These are phyloP conservation scores for Xylaria arbuscula DNA, from an alignment of 2,329 filamentous ascomycete genomes.

Conservation along the genomic window DNA sequence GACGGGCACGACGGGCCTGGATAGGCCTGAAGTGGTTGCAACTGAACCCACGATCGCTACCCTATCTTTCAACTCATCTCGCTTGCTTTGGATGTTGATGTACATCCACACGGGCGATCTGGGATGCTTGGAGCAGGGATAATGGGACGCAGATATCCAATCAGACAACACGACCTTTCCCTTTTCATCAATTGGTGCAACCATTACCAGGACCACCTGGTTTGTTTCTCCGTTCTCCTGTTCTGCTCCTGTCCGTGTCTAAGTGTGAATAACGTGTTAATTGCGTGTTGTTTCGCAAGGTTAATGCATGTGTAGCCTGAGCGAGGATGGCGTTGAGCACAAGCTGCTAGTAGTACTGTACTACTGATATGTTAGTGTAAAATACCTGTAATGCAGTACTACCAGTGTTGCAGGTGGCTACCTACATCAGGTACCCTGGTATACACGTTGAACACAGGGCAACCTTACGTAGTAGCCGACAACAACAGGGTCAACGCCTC, in stretches of 20 bases:
- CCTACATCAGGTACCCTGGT: no score
- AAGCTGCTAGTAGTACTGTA: not conserved
- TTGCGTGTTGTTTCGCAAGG: slow-evolving; percentile 21
- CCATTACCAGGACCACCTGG: slow-evolving; percentile 20
- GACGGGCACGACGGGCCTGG: not conserved
- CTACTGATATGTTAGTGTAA: no score
- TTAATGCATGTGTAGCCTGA: not conserved
- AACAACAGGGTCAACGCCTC: no score
- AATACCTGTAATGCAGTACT: no score
- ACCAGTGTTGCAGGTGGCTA: no score
- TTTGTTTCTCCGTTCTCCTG: not conserved
- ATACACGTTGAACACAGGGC: no score
- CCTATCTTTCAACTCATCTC: slow-evolving; percentile 44
- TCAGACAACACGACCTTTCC: slow-evolving; percentile 33
- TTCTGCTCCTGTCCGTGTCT: slow-evolving; percentile 10
- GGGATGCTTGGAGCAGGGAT: slow-evolving; percentile 34
- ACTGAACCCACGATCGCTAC: slow-evolving; percentile 24
- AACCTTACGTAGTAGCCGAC: no score
- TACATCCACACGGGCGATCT: not conserved
- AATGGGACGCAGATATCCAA: slow-evolving; percentile 40
- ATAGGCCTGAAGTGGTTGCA: slow-evolving; percentile 14
- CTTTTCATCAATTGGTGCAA: slow-evolving; percentile 33
- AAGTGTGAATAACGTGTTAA: slow-evolving; percentile 20
- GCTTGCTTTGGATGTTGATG: slow-evolving; percentile 38
- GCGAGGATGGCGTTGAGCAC: not conserved